A percentile compares a stretch with the other conserved stretches of the same genome.
Evolutionary conservation across 768 basidiomycete species (phyloP).

Genomic region (Collybia nuda): DNA sequence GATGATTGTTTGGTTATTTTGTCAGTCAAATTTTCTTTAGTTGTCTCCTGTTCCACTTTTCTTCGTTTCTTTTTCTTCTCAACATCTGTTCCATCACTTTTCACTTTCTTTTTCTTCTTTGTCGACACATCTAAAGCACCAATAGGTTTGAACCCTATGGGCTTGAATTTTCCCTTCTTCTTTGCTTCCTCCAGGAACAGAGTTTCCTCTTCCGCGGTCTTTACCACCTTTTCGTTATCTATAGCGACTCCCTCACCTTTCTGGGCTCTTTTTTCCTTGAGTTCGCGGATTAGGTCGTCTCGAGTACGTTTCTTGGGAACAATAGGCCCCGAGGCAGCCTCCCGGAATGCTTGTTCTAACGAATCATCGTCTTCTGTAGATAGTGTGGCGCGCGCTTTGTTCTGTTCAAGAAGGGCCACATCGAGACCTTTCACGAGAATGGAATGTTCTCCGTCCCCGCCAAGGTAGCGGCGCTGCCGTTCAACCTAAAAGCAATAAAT

Average conservation of each 20-base stretch:
- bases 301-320: slow-evolving; percentile 68
- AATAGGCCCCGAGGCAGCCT: slow-evolving; percentile 28
- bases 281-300: slow-evolving; percentile 70
- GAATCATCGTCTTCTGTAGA: slow-evolving; percentile 74
- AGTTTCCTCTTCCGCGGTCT: slow-evolving; percentile 28
- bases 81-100: slow-evolving; percentile 34
- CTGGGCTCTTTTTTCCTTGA: slow-evolving; percentile 64
- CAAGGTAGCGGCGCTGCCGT: slow-evolving; percentile 72
- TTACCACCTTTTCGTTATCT: slow-evolving; percentile 11
- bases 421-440: slow-evolving; percentile 91
- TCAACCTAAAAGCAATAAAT: slow-evolving; percentile 64
- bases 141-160: slow-evolving; percentile 70
- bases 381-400: slow-evolving; percentile 64
- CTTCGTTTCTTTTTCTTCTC: slow-evolving; percentile 63
- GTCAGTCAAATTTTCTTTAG: slow-evolving; percentile 24
- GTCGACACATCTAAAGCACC: slow-evolving; percentile 32
- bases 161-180: slow-evolving; percentile 51
- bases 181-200: slow-evolving; percentile 41
- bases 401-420: slow-evolving; percentile 80
- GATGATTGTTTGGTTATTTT: slow-evolving; percentile 9
- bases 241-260: slow-evolving; percentile 16
- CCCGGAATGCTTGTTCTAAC: slow-evolving; percentile 73
- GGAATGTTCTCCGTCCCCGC: slow-evolving; percentile 83
- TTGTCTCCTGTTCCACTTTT: slow-evolving; percentile 33
- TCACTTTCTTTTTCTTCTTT: slow-evolving; percentile 54